Percentiles rank a stretch among this genome's conserved stretches.
phyloP scores from a whole-genome alignment of 805 yeast genomes.

The Lipomyces starkeyi region DNA sequence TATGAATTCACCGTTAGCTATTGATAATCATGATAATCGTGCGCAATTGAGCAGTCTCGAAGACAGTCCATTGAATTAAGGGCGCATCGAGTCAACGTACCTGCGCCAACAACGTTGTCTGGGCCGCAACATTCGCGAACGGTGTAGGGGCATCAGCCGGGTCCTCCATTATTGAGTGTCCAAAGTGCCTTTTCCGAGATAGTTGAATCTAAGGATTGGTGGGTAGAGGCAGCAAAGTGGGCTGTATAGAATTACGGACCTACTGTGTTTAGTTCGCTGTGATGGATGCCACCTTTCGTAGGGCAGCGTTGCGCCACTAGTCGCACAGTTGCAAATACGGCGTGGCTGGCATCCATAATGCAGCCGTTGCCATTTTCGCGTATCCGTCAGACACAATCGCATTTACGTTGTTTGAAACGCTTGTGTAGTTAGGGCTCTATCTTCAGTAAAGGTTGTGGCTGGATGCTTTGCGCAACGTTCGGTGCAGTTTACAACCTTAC shows the following conservation, averaged over 20 bases:
- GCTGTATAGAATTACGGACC: neutral
- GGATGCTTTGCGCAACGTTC: too few relatives aligned
- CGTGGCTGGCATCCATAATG: neutral
- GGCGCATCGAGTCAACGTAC: slow-evolving; percentile 12
- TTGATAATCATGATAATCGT: neutral
- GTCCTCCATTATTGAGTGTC: slow-evolving; percentile 21
- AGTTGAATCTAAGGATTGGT: neutral
- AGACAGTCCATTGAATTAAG: neutral
- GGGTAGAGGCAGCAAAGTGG: slow-evolving; percentile 1
- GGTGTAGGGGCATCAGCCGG: slow-evolving; percentile 23
- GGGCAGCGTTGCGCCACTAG: neutral
- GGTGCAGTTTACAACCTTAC: too few relatives aligned
- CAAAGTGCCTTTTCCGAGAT: neutral
- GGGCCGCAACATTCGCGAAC: slow-evolving; percentile 35
- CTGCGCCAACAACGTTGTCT: slow-evolving; percentile 33
- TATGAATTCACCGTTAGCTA: neutral
- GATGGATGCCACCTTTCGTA: neutral
- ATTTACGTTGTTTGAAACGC: neutral
- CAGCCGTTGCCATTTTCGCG: neutral
- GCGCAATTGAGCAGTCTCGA: neutral
- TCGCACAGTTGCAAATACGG: neutral
- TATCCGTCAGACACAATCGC: neutral
- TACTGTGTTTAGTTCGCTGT: neutral
- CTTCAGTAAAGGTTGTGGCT: neutral
- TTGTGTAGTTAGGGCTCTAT: neutral